Conservation (phyloP, 352 stramenopile genomes). For the Globisporangium heterothallicum region DNA sequence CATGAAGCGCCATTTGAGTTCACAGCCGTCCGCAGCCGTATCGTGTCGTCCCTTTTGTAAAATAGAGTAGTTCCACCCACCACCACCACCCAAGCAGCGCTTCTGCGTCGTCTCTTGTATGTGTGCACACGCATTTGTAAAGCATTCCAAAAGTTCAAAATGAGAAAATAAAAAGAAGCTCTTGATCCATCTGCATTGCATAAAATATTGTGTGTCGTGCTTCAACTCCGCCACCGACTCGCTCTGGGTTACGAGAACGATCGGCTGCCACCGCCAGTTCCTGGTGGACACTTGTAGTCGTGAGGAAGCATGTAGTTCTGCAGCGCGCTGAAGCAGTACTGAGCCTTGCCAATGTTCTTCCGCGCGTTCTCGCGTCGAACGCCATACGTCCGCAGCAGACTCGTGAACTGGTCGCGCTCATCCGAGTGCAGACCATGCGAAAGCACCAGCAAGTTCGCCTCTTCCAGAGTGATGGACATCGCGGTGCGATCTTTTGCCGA, state of each 20-base stretch:
- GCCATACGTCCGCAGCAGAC: constrained; percentile 63
- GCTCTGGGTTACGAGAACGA: constrained; percentile 40
- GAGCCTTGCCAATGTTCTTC: constrained; percentile 84
- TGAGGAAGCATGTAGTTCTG: constrained; percentile 80
- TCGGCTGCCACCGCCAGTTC: constrained; percentile 63
- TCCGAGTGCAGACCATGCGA: constrained; percentile 47
- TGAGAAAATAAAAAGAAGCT: constrained; percentile 1
- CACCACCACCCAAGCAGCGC: not conserved
- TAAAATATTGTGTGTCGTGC: not conserved
- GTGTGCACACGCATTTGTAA: not conserved
- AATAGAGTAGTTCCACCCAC: constrained; percentile 11
- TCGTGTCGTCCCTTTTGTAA: constrained; percentile 9
- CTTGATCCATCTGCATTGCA: constrained; percentile 4
- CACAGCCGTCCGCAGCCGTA: constrained; percentile 1
- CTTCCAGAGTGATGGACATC: constrained; percentile 96
- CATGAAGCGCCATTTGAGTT: constrained; percentile 7
- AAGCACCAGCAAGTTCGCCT: constrained; percentile 60
- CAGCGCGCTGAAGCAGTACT: constrained; percentile 79
- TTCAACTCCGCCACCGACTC: not conserved
- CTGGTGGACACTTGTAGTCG: constrained; percentile 78
- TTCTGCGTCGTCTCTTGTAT: constrained; percentile 1
- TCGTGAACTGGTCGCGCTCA: constrained; percentile 54
- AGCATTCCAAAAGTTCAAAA: constrained; percentile 1
- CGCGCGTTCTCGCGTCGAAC: constrained; percentile 78
- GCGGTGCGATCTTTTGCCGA: constrained; percentile 96